A percentile compares a stretch with the other conserved stretches of the same genome.
These are phyloP conservation scores for Juncus inflexus DNA, from an alignment of 176 grass and related monocot genomes.

Conservation along the genomic window DNA sequence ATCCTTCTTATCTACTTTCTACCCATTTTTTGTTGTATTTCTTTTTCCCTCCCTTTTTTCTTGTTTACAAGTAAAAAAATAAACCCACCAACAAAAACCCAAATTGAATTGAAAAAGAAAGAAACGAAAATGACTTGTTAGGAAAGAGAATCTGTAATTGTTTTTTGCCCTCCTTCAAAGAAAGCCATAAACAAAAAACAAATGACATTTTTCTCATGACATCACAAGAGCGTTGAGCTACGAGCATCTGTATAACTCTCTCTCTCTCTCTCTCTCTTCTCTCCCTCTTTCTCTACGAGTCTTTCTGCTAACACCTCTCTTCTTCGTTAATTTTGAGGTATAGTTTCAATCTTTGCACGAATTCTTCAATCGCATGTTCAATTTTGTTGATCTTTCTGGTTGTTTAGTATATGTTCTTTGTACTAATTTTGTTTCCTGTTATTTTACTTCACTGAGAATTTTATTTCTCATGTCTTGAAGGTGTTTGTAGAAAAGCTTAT, in stretches of 20 bases:
- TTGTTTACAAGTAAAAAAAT: slow-evolving; percentile 6
- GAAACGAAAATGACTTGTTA: slow-evolving; percentile 17
- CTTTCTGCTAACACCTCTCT: slow-evolving; percentile 9
- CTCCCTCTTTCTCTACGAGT: background rate
- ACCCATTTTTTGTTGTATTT: too few species aligned
- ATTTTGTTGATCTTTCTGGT: background rate
- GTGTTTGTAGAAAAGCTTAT: slow-evolving; percentile 2
- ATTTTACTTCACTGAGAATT: background rate
- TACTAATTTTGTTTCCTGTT: background rate
- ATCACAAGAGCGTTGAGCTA: slow-evolving; percentile 24
- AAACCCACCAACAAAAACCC: slow-evolving; percentile 11
- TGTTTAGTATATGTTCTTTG: slow-evolving; percentile 4
- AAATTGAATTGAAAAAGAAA: slow-evolving; percentile 8
- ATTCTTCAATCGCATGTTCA: background rate
- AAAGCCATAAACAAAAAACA: slow-evolving; percentile 6
- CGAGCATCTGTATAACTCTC: background rate
- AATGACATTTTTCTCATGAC: slow-evolving; percentile 6
- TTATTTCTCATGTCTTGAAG: slow-evolving; percentile 2
- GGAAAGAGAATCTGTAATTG: slow-evolving; percentile 5
- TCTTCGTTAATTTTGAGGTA: slow-evolving; percentile 8
- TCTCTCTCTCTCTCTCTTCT: slow-evolving; percentile 15
- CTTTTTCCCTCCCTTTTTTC: background rate
- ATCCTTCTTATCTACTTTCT: too few species aligned
- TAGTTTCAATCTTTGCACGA: slow-evolving; percentile 24
- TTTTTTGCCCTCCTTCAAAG: slow-evolving; percentile 17